These are phyloP conservation scores for Magnolia officinalis DNA, from an alignment of 164 flowering plant genomes.

Conservation along the genomic window DNA sequence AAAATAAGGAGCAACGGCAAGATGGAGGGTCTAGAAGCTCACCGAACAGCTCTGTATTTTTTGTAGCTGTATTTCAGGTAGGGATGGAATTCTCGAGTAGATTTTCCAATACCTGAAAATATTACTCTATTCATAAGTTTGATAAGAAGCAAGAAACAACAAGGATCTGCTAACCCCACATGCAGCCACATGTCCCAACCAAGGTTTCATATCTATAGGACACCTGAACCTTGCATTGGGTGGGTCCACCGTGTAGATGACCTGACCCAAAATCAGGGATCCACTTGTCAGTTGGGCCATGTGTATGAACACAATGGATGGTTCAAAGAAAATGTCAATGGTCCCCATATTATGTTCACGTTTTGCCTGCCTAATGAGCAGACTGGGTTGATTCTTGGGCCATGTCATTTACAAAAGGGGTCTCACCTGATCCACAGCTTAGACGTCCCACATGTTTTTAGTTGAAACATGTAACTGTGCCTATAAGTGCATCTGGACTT, in stretches of 20 bases:
- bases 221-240: neutral
- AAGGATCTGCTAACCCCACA: neutral
- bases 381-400: neutral
- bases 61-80: conserved; percentile 78
- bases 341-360: neutral
- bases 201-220: neutral
- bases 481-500: no score
- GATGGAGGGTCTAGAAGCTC: conserved; percentile 24
- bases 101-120: conserved; percentile 70
- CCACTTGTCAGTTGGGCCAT: neutral
- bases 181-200: neutral
- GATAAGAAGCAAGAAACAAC: neutral
- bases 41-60: conserved; percentile 71
- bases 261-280: neutral
- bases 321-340: neutral
- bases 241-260: neutral
- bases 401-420: neutral
- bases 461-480: neutral
- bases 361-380: neutral
- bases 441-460: neutral
- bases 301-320: neutral
- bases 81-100: conserved; percentile 76
- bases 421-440: neutral
- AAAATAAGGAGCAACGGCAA: neutral
- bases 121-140: neutral